Conservation (phyloP, 768 basidiomycete species). For the Crepidotus variabilis region DNA sequence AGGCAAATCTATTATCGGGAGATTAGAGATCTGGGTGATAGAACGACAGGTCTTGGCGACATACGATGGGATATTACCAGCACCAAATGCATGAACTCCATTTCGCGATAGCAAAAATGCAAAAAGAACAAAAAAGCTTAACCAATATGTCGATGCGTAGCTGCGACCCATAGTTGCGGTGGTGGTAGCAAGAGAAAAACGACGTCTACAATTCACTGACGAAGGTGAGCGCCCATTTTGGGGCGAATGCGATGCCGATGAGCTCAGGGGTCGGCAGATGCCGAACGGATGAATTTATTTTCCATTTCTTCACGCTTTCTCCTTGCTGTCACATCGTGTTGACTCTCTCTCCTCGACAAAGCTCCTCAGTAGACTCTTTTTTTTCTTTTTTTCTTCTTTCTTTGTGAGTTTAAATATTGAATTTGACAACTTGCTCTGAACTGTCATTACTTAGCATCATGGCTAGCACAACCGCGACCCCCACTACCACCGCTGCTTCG, state of each 20-base stretch:
- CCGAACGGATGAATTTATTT: conserved; percentile 22
- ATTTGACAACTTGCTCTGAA: neutral
- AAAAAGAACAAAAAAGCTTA: conserved; percentile 46
- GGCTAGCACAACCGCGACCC: conserved; percentile 25
- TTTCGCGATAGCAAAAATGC: conserved; percentile 53
- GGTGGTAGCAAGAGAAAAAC: conserved; percentile 6
- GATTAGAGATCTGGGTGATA: conserved; percentile 13
- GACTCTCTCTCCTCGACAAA: conserved; percentile 20
- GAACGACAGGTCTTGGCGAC: conserved; percentile 16
- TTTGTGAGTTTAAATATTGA: conserved; percentile 13
- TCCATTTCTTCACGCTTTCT: conserved; percentile 25
- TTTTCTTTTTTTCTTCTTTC: conserved; percentile 31
- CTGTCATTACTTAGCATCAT: conserved; percentile 23
- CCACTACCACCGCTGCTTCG: conserved; percentile 34
- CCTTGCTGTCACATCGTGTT: conserved; percentile 23
- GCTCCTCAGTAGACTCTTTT: conserved; percentile 19
- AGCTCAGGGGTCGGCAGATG: conserved; percentile 9
- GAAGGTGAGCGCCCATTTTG: too few species aligned
- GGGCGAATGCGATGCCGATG: conserved; percentile 7
- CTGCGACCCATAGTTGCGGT: conserved; percentile 26
- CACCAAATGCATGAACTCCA: conserved; percentile 73
- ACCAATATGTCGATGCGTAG: conserved; percentile 29
- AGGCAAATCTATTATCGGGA: conserved; percentile 55
- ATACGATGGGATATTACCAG: conserved; percentile 81
- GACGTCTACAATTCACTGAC: neutral